Percentiles rank a stretch among this genome's conserved stretches.
phyloP scores from a whole-genome alignment of 140 eudicot genomes.

The Senecio squalidus region DNA sequence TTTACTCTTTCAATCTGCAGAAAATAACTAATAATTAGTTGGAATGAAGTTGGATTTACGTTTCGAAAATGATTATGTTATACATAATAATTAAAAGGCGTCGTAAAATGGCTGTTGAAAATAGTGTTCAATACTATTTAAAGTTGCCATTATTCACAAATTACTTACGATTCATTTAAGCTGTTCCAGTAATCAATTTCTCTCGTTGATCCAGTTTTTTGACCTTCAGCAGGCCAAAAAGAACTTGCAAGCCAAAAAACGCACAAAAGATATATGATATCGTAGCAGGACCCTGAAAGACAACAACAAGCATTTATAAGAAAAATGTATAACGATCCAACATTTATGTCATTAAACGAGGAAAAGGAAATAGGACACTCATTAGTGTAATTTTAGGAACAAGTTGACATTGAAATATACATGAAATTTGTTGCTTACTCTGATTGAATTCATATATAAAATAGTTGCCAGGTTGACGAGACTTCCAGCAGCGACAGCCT shows the following conservation, averaged over 20 bases:
- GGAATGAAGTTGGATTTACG: too few species aligned
- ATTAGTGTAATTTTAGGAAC: background rate
- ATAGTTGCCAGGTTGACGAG: constrained; percentile 81
- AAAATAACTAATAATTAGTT: background rate
- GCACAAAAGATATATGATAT: constrained; percentile 69
- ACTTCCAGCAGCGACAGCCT: constrained; percentile 95
- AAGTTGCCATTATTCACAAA: background rate
- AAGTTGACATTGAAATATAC: background rate
- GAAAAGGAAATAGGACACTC: background rate
- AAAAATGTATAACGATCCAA: background rate
- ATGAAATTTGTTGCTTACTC: constrained; percentile 39
- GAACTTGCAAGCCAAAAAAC: constrained; percentile 81
- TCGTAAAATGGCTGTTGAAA: background rate
- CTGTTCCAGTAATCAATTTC: constrained; percentile 92
- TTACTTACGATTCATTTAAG: constrained; percentile 55
- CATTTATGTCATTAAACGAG: background rate
- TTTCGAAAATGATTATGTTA: background rate
- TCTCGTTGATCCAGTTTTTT: constrained; percentile 83
- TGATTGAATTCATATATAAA: constrained; percentile 57
- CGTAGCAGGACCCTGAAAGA: constrained; percentile 68
- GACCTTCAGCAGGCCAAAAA: constrained; percentile 80
- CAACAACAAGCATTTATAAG: background rate
- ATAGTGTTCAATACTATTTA: background rate
- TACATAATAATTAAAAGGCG: background rate
- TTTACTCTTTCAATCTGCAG: constrained; percentile 32